Evolutionary conservation across 1,284 basidiomycete genomes (phyloP).

Genomic region (Neonothopanus nambi): DNA sequence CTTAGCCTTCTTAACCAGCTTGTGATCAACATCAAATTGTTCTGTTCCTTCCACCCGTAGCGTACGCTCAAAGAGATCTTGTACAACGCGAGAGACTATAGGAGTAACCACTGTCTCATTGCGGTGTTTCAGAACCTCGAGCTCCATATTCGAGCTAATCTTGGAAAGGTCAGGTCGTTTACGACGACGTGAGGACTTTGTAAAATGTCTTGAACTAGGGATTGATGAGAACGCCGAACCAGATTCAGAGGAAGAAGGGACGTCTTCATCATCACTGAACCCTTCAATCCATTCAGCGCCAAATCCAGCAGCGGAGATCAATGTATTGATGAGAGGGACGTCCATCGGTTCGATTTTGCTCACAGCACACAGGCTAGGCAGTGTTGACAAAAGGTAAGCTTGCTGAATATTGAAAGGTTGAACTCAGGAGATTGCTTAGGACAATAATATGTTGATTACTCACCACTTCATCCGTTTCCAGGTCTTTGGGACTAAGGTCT

Average conservation of each 20-base stretch:
- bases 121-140: conserved; percentile 20
- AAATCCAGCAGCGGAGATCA: not conserved
- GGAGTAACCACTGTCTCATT: conserved; percentile 35
- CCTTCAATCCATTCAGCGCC: not conserved
- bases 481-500: not conserved
- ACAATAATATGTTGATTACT: not conserved
- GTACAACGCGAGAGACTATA: conserved; percentile 52
- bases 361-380: not conserved
- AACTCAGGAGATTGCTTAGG: not conserved
- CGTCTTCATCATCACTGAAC: no score
- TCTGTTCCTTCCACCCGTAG: conserved; percentile 28
- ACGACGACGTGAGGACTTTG: not conserved
- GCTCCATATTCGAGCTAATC: no score
- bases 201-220: not conserved
- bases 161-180: no score
- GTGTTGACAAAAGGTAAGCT: not conserved
- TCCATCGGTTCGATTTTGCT: not conserved
- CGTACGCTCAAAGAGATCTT: conserved; percentile 46
- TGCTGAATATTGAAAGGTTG: not conserved
- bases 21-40: conserved; percentile 25
- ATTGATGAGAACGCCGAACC: not conserved
- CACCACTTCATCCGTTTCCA: not conserved
- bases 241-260: no score
- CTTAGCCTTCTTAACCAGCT: conserved; percentile 23
- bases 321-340: not conserved